These are phyloP conservation scores for Xylaria sp. DNA, from an alignment of 2,329 filamentous ascomycete species.

Conservation along the genomic window DNA sequence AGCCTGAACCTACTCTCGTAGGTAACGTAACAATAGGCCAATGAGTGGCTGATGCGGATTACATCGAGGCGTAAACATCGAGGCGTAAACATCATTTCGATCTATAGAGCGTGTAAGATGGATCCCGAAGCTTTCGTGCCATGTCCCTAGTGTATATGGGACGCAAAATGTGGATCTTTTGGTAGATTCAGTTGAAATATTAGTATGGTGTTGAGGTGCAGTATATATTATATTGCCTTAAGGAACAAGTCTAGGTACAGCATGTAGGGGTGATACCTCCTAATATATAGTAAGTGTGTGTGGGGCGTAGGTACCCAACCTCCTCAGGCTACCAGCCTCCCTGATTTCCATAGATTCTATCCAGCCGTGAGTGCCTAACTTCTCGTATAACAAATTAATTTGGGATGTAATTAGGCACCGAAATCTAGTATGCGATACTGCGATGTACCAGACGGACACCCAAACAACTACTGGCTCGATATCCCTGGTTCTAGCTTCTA, in stretches of 20 bases:
- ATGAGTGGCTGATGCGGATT: constrained; percentile 13
- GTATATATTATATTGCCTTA: too few relatives aligned
- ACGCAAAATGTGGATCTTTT: neutral
- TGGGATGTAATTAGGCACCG: neutral
- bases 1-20: neutral
- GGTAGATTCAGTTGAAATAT: too few relatives aligned
- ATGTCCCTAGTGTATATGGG: neutral
- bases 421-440: neutral
- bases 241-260: too few relatives aligned
- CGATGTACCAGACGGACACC: neutral
- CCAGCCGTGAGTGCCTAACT: neutral
- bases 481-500: neutral
- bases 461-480: neutral
- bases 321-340: too few relatives aligned
- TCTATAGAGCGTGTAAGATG: neutral
- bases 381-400: neutral
- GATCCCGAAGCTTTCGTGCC: neutral
- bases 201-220: too few relatives aligned
- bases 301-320: too few relatives aligned
- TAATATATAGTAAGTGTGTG: too few relatives aligned
- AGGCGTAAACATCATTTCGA: neutral
- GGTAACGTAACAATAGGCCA: constrained; percentile 14
- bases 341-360: too few relatives aligned
- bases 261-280: too few relatives aligned
- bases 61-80: neutral